phyloP scores from a whole-genome alignment of 495 filamentous ascomycete genomes.

The Penicillium taxi region DNA sequence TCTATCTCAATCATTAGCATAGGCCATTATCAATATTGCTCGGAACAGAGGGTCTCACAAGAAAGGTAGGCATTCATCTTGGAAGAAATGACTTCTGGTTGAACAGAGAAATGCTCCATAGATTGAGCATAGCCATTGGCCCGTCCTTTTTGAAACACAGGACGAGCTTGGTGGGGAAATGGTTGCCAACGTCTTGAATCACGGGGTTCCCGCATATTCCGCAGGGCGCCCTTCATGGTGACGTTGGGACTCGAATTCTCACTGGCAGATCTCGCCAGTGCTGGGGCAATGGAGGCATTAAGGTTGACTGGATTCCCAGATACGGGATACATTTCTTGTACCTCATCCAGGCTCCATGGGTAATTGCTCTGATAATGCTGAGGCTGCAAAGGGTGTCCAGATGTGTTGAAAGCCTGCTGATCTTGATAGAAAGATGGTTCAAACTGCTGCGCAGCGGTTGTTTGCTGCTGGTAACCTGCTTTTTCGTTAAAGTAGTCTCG shows the following conservation, averaged over 20 bases:
- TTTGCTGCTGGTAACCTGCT: conserved; percentile 17
- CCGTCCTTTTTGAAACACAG: conserved; percentile 14
- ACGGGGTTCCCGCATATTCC: conserved; percentile 16
- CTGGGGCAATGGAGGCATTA: conserved; percentile 11
- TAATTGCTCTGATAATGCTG: conserved; percentile 21
- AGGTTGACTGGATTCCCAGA: conserved; percentile 10
- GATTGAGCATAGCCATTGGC: conserved; percentile 15
- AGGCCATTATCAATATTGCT: background rate
- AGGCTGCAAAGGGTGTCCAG: conserved; percentile 1
- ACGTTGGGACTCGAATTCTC: conserved; percentile 15
- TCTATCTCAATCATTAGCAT: conserved; percentile 22
- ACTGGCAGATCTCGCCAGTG: conserved; percentile 19
- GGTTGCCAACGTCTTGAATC: conserved; percentile 20
- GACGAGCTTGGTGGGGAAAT: conserved; percentile 15
- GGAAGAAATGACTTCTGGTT: conserved; percentile 28
- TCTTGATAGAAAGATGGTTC: conserved; percentile 8
- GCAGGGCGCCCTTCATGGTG: conserved; percentile 11
- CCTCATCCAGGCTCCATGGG: conserved; percentile 28
- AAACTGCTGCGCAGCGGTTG: conserved; percentile 12
- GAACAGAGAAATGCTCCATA: conserved; percentile 33
- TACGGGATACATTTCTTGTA: conserved; percentile 24
- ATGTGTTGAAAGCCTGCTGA: conserved; percentile 6
- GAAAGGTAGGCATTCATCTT: conserved; percentile 46
- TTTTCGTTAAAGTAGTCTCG: conserved; percentile 30
- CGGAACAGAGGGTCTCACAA: conserved; percentile 11